Evolutionary conservation across 257 asterid genomes (phyloP).

Genomic region (Plectranthus barbatus): DNA sequence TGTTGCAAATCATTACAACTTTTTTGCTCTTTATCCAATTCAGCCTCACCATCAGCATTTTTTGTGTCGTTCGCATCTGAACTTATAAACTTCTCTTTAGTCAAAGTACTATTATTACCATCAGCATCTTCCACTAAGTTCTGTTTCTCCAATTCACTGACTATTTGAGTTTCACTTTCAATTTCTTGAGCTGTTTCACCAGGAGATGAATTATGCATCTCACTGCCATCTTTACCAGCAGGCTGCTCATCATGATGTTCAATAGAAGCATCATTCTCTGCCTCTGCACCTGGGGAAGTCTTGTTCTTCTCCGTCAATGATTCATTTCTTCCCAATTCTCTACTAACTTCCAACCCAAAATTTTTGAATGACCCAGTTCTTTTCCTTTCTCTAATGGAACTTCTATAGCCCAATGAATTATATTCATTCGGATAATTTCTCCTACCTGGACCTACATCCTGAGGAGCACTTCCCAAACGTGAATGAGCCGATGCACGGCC

Average conservation of each 20-base stretch:
- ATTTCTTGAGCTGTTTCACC: conserved; percentile 28
- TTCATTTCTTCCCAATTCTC: conserved; percentile 51
- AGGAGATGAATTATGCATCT: conserved; percentile 29
- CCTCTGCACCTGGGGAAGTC: conserved; percentile 31
- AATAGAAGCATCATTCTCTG: conserved; percentile 29
- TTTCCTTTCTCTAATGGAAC: conserved; percentile 50
- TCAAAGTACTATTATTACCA: conserved; percentile 23
- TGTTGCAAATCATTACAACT: conserved; percentile 24
- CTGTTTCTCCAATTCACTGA: conserved; percentile 29
- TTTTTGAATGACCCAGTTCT: conserved; percentile 46
- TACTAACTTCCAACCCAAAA: conserved; percentile 44
- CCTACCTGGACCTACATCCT: conserved; percentile 43
- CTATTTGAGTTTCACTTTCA: conserved; percentile 20
- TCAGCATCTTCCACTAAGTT: conserved; percentile 30
- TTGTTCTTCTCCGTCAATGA: conserved; percentile 44
- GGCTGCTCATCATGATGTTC: conserved; percentile 35
- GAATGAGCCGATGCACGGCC: conserved; percentile 55
- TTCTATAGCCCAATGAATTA: conserved; percentile 37
- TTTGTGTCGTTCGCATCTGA: conserved; percentile 28
- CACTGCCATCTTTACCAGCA: conserved; percentile 31
- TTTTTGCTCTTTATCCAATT: conserved; percentile 21
- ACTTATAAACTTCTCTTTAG: conserved; percentile 20
- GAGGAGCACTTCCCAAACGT: conserved; percentile 47
- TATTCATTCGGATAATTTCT: conserved; percentile 54
- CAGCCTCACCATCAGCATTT: conserved; percentile 33